Conservation (phyloP, 495 filamentous ascomycete species). For the Xylaria bambusicola region DNA sequence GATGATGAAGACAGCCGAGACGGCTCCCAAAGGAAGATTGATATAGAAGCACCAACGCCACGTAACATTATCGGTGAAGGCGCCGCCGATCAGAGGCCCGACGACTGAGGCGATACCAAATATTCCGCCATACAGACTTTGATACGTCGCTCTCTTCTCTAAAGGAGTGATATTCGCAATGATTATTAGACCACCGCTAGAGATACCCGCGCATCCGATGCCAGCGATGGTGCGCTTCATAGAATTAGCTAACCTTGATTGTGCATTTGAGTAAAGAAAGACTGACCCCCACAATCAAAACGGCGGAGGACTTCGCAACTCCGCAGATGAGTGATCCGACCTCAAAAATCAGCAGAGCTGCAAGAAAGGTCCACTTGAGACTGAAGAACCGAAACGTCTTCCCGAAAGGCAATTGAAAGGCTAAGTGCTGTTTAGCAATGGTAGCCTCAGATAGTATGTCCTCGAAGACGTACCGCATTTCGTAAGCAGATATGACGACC, state of each 20-base stretch:
- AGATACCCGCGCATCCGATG: constrained; percentile 36
- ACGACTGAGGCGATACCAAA: constrained; percentile 71
- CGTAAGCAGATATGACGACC: constrained; percentile 48
- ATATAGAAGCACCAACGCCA: constrained; percentile 54
- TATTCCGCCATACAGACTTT: constrained; percentile 65
- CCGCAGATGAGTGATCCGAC: constrained; percentile 51
- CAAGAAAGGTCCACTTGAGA: constrained; percentile 37
- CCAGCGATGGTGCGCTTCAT: constrained; percentile 47
- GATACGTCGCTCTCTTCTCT: constrained; percentile 62
- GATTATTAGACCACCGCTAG: constrained; percentile 19
- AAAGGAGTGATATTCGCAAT: constrained; percentile 52
- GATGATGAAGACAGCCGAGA: constrained; percentile 51
- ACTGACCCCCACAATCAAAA: constrained; percentile 46
- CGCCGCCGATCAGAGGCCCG: constrained; percentile 57
- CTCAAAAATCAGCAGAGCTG: constrained; percentile 33
- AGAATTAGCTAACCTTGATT: not conserved
- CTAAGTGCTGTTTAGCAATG: not conserved
- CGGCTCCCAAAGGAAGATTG: constrained; percentile 57
- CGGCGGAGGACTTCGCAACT: constrained; percentile 42
- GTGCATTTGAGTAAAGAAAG: not conserved
- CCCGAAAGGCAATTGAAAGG: constrained; percentile 7
- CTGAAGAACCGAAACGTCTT: constrained; percentile 39
- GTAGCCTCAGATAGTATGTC: not conserved
- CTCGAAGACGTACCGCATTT: constrained; percentile 61
- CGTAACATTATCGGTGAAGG: constrained; percentile 41